Evolutionary conservation across 116 monocot species (phyloP).

Genomic region (Iris pallida): DNA sequence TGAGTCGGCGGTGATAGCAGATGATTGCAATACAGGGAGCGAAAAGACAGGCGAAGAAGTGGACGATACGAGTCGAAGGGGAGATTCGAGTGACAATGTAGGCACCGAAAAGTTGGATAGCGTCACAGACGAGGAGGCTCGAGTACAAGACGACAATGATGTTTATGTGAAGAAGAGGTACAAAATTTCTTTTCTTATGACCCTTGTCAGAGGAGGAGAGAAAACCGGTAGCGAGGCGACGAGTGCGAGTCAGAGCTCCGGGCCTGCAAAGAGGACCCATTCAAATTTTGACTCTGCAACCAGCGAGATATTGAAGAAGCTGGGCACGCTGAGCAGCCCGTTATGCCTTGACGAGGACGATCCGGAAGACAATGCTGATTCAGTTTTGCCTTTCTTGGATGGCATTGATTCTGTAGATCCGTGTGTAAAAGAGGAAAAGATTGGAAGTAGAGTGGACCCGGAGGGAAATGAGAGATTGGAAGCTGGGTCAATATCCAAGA

Average conservation of each 20-base stretch:
- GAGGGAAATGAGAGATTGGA: neutral
- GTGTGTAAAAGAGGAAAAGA: neutral
- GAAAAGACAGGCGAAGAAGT: neutral
- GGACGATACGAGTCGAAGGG: too few species aligned
- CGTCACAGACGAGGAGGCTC: neutral
- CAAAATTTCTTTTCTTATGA: neutral
- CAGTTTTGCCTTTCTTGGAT: too few species aligned
- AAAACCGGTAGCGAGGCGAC: neutral
- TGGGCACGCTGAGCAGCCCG: conserved; percentile 8
- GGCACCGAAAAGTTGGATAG: neutral
- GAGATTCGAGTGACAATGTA: too few species aligned
- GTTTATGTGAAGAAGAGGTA: conserved; percentile 3
- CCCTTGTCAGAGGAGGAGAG: neutral
- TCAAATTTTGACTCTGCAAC: neutral
- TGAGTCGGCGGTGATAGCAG: neutral
- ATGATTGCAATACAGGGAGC: too few species aligned
- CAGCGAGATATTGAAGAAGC: neutral
- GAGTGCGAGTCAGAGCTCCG: neutral
- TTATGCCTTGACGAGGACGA: conserved; percentile 1
- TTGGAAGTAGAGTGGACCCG: neutral
- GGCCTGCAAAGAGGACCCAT: neutral
- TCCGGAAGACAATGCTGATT: neutral
- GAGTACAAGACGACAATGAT: too few species aligned
- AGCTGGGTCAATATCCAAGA: neutral
- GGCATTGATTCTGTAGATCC: too few species aligned